Conservation (phyloP, 345 rosid species). For the Geranium brycei region DNA sequence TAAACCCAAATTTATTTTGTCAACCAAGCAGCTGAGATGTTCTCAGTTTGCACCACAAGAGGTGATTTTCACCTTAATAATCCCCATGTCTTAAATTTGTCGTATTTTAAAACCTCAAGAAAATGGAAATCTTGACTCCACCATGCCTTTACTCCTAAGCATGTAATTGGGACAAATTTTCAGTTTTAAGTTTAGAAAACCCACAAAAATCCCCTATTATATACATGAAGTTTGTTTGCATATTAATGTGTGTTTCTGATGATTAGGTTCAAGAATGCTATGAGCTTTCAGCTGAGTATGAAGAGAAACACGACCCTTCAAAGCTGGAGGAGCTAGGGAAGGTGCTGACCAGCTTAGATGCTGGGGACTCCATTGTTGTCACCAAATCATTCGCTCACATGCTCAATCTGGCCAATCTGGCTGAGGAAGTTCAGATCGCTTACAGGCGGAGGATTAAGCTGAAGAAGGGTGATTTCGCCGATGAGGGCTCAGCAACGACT, state of each 20-base stretch:
- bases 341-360: slow-evolving; percentile 70
- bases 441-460: slow-evolving; percentile 65
- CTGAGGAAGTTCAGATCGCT: slow-evolving; percentile 98
- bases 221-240: background rate
- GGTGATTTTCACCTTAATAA: no score
- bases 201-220: no score
- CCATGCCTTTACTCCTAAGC: no score
- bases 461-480: slow-evolving; percentile 78
- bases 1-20: no score
- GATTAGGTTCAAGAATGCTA: slow-evolving; percentile 89
- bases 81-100: background rate
- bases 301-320: slow-evolving; percentile 55
- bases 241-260: background rate
- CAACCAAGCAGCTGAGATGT: no score
- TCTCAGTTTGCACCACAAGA: no score
- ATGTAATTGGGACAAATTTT: no score
- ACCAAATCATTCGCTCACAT: slow-evolving; percentile 85
- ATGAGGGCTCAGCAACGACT: slow-evolving; percentile 70
- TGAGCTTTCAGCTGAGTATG: slow-evolving; percentile 85
- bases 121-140: background rate
- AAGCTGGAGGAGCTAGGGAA: slow-evolving; percentile 82
- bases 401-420: slow-evolving; percentile 90
- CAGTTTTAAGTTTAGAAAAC: no score
- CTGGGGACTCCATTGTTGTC: slow-evolving; percentile 86
- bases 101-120: background rate